These are phyloP conservation scores for Peronospora belbahrii DNA, from an alignment of 352 stramenopile genomes.

Conservation along the genomic window DNA sequence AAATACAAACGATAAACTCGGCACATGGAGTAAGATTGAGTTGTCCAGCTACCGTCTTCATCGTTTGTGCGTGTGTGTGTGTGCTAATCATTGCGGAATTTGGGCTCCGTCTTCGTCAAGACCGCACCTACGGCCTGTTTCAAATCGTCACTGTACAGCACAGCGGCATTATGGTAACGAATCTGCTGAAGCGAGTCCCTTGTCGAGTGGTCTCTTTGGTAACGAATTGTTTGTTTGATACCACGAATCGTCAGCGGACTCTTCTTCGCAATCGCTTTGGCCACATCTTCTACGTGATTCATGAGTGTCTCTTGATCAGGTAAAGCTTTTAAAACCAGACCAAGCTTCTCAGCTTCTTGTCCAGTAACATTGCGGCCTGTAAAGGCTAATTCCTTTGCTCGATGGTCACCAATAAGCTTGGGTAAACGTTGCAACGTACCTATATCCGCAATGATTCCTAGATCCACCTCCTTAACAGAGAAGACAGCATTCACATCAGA, in stretches of 20 bases:
- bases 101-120: conserved; percentile 59
- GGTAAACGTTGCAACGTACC: conserved; percentile 83
- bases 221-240: conserved; percentile 85
- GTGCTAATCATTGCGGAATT: conserved; percentile 63
- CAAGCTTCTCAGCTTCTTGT: conserved; percentile 62
- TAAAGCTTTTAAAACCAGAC: conserved; percentile 69
- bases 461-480: conserved; percentile 83
- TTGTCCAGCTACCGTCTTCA: background rate
- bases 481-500: conserved; percentile 76
- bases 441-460: conserved; percentile 85
- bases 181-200: conserved; percentile 68
- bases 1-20: conserved; percentile 6
- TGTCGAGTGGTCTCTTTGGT: conserved; percentile 81
- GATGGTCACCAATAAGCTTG: conserved; percentile 77
- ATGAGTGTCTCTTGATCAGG: conserved; percentile 55
- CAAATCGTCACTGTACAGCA: conserved; percentile 84
- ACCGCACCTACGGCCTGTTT: conserved; percentile 57
- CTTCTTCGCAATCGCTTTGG: conserved; percentile 66
- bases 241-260: conserved; percentile 80
- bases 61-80: too few relatives aligned
- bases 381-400: conserved; percentile 79
- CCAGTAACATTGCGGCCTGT: conserved; percentile 77
- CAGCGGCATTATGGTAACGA: conserved; percentile 75
- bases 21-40: background rate
- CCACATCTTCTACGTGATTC: conserved; percentile 43